These are phyloP conservation scores for Colletotrichum somersetense DNA, from an alignment of 2,329 filamentous ascomycete species.

Conservation along the genomic window DNA sequence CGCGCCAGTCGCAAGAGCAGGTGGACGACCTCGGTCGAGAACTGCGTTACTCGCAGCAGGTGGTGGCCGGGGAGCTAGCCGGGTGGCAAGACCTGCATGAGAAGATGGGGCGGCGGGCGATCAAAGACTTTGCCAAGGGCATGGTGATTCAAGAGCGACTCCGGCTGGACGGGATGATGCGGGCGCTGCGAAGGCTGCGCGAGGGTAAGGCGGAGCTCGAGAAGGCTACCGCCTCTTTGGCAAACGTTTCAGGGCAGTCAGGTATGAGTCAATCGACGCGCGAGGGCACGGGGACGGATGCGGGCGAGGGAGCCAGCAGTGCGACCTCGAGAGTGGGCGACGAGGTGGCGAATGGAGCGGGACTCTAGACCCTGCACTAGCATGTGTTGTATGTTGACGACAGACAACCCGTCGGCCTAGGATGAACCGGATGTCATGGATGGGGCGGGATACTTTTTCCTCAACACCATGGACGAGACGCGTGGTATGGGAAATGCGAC, in stretches of 20 bases:
- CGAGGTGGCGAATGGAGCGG: slow-evolving; percentile 35
- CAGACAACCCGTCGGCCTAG: slow-evolving; percentile 3
- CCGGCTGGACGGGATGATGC: slow-evolving; percentile 81
- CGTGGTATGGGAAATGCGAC: slow-evolving; percentile 40
- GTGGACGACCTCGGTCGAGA: slow-evolving; percentile 82
- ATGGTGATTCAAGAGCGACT: slow-evolving; percentile 86
- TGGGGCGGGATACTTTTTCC: slow-evolving; percentile 6
- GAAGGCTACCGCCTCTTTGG: slow-evolving; percentile 12
- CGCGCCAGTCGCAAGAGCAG: slow-evolving; percentile 77
- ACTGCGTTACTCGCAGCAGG: slow-evolving; percentile 91
- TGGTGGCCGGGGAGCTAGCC: slow-evolving; percentile 90
- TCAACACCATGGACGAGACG: slow-evolving; percentile 41
- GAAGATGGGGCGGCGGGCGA: slow-evolving; percentile 78
- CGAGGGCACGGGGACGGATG: slow-evolving; percentile 29
- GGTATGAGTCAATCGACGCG: slow-evolving; percentile 39
- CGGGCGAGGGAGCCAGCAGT: slow-evolving; percentile 37
- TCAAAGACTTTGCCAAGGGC: slow-evolving; percentile 80
- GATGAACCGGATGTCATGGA: slow-evolving; percentile 12
- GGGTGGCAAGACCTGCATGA: slow-evolving; percentile 94
- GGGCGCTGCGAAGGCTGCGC: slow-evolving; percentile 77
- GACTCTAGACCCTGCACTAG: slow-evolving; percentile 20
- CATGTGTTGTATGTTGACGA: slow-evolving; percentile 2
- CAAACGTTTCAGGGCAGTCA: slow-evolving; percentile 36
- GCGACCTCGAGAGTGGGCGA: slow-evolving; percentile 11
- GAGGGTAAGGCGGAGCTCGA: slow-evolving; percentile 44